A percentile compares a stretch with the other conserved stretches of the same genome.
Conservation (phyloP, 2,329 filamentous ascomycete genomes). For the Cytospora mali region DNA sequence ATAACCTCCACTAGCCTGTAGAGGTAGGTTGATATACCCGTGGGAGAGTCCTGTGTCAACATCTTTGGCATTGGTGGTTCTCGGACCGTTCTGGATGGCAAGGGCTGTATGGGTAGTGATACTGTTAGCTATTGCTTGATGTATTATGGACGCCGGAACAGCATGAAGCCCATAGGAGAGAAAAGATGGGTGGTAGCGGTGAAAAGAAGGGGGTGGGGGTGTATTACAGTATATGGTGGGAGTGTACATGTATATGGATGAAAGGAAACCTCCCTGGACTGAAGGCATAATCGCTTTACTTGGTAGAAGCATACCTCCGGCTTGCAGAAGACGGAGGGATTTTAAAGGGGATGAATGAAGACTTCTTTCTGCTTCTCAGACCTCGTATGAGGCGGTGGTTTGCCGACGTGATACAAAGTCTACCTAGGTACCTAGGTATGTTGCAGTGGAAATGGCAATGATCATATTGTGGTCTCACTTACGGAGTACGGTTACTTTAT, state of each 20-base stretch:
- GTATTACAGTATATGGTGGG: neutral
- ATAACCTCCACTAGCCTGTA: neutral
- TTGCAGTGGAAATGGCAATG: neutral
- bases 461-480: no score
- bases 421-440: neutral
- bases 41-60: neutral
- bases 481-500: no score
- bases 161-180: neutral
- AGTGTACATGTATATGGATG: slow-evolving; percentile 11
- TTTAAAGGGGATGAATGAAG: neutral
- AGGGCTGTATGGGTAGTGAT: neutral
- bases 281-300: slow-evolving; percentile 1
- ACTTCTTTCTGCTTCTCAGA: neutral
- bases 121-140: neutral
- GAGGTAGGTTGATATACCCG: neutral
- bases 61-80: neutral
- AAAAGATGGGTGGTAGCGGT: neutral
- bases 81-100: neutral
- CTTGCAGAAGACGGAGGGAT: neutral
- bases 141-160: neutral
- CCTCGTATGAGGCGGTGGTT: neutral
- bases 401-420: neutral
- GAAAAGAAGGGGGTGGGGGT: neutral
- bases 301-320: slow-evolving; percentile 8
- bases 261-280: neutral